phyloP scores from a whole-genome alignment of 225 moss, liverwort and hornwort species.

The Thuidium tamariscinum region DNA sequence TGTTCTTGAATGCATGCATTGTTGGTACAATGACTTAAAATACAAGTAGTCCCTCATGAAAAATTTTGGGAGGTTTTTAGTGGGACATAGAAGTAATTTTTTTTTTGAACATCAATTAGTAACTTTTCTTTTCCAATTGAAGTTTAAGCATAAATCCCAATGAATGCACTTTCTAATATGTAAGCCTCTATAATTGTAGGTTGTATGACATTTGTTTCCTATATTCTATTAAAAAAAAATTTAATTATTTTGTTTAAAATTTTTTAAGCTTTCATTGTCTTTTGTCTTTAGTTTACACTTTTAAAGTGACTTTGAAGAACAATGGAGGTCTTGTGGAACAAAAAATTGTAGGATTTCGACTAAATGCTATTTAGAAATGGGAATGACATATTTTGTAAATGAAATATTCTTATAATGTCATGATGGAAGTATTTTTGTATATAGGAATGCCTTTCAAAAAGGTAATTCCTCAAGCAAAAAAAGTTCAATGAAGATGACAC shows the following conservation, averaged over 20 bases:
- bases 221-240: neutral
- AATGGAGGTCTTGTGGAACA: accelerated
- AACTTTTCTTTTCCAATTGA: neutral
- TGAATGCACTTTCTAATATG: neutral
- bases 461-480: neutral
- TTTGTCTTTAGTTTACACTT: accelerated
- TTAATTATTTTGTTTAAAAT: neutral
- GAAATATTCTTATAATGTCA: no score
- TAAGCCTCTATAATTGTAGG: neutral
- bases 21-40: no score
- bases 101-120: neutral
- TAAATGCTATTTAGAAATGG: accelerated
- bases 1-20: no score
- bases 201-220: neutral
- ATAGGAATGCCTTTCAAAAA: accelerated
- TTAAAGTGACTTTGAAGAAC: accelerated
- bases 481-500: accelerated
- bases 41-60: no score
- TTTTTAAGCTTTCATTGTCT: neutral
- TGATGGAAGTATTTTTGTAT: no score
- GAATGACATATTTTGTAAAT: no score
- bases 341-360: accelerated
- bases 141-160: neutral
- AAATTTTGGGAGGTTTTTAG: no score
- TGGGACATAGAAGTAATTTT: no score